Conservation (phyloP, 139 green algal species). For the Micractinium conductrix region DNA sequence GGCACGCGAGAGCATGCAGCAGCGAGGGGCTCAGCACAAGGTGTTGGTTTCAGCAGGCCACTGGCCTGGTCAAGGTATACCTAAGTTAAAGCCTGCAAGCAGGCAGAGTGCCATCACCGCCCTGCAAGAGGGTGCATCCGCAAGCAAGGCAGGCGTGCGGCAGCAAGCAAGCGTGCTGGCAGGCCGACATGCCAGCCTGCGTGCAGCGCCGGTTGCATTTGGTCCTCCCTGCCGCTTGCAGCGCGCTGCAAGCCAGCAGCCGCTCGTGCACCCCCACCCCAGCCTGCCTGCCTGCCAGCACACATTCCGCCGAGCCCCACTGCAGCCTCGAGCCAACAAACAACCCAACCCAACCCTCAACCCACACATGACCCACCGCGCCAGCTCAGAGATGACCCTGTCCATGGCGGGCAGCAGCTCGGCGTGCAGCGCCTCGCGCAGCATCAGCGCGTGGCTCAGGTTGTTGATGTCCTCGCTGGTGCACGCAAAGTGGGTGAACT, state of each 20-base stretch:
- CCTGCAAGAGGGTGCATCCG: not conserved
- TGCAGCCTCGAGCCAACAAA: not conserved
- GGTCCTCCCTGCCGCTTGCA: not conserved
- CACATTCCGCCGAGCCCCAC: not conserved
- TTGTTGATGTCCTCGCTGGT: constrained; percentile 99
- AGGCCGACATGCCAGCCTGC: not conserved
- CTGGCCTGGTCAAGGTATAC: constrained; percentile 55
- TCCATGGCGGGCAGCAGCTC: constrained; percentile 92
- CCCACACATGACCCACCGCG: constrained; percentile 11
- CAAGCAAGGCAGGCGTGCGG: not conserved
- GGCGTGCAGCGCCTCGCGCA: constrained; percentile 82
- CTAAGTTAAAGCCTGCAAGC: constrained; percentile 51
- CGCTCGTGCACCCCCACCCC: not conserved
- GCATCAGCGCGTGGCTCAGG: constrained; percentile 96
- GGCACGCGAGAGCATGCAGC: too few relatives aligned
- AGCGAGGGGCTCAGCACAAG: constrained; percentile 43
- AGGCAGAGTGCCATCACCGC: constrained; percentile 36
- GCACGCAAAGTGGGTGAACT: constrained; percentile 99
- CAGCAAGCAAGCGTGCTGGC: not conserved
- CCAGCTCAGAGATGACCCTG: constrained; percentile 77
- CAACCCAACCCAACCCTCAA: not conserved
- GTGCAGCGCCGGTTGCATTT: not conserved
- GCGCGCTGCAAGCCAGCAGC: not conserved
- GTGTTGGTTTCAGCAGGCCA: constrained; percentile 35
- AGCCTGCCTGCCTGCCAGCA: not conserved